A percentile compares a stretch with the other conserved stretches of the same genome.
phyloP scores from a whole-genome alignment of 2,329 filamentous ascomycete species.

The Penicillium decumbens region DNA sequence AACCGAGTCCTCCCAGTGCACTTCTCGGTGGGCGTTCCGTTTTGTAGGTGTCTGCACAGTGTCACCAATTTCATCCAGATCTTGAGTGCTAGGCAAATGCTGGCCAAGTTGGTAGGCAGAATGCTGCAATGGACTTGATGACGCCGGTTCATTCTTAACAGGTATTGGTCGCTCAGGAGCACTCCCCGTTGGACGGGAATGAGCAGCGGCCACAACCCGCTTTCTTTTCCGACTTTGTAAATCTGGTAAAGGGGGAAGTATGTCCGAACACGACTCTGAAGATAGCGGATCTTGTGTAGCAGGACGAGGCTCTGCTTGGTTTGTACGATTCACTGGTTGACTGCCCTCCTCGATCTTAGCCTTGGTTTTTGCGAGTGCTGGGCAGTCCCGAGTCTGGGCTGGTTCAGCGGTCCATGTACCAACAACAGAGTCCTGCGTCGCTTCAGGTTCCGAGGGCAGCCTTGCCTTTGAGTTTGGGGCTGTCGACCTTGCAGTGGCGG shows the following conservation, averaged over 20 bases:
- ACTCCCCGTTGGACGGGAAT: constrained; percentile 2
- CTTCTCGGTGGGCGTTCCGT: constrained; percentile 12
- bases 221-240: constrained; percentile 24
- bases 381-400: background rate
- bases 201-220: constrained; percentile 1
- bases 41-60: constrained; percentile 42
- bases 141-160: constrained; percentile 36
- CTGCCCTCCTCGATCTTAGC: constrained; percentile 7
- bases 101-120: constrained; percentile 7
- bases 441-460: background rate
- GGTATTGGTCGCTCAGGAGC: constrained; percentile 18
- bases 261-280: constrained; percentile 7
- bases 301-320: constrained; percentile 11
- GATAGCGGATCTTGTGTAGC: constrained; percentile 1
- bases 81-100: constrained; percentile 54
- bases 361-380: background rate
- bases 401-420: background rate
- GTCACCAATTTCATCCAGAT: constrained; percentile 52
- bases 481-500: background rate
- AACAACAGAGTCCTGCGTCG: background rate
- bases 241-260: constrained; percentile 1
- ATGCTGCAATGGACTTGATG: constrained; percentile 30
- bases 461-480: background rate
- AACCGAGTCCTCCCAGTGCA: constrained; percentile 1
- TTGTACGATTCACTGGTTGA: background rate